These are phyloP conservation scores for Thermothelomyces thermophilus DNA, from an alignment of 2,329 filamentous ascomycete genomes.

Conservation along the genomic window DNA sequence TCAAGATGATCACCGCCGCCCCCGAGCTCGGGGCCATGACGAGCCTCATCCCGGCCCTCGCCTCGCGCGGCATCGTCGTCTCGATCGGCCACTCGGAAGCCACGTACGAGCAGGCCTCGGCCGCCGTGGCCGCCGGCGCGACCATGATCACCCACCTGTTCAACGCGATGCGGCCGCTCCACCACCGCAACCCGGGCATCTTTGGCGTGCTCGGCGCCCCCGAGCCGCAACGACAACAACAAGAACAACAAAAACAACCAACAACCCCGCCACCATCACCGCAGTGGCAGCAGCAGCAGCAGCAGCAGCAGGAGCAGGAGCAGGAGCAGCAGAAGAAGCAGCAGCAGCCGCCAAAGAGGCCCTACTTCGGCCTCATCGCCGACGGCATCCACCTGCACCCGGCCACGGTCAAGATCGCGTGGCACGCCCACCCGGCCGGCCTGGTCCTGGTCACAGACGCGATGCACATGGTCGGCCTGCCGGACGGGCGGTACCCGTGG, in stretches of 20 bases:
- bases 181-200: slow-evolving; percentile 85
- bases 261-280: too few species aligned
- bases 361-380: slow-evolving; percentile 83
- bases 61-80: slow-evolving; percentile 61
- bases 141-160: slow-evolving; percentile 91
- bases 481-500: slow-evolving; percentile 81
- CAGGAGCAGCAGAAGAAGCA: too few species aligned
- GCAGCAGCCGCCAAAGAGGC: too few species aligned
- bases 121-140: slow-evolving; percentile 65
- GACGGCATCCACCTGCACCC: slow-evolving; percentile 89
- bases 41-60: slow-evolving; percentile 60
- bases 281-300: too few species aligned
- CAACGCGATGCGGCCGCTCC: slow-evolving; percentile 86
- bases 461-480: slow-evolving; percentile 78
- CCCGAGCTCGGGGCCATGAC: slow-evolving; percentile 72
- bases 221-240: slow-evolving; percentile 29
- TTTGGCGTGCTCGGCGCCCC: slow-evolving; percentile 75
- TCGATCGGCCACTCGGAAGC: slow-evolving; percentile 84
- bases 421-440: slow-evolving; percentile 75
- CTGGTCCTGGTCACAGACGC: slow-evolving; percentile 89
- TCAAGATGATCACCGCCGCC: slow-evolving; percentile 81
- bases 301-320: too few species aligned
- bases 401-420: slow-evolving; percentile 82
- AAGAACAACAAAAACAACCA: too few species aligned
- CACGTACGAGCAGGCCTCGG: slow-evolving; percentile 72